Evolutionary conservation across 1,139 yeast genomes (phyloP).

Genomic region (Nakaseomyces uthaithaninus): DNA sequence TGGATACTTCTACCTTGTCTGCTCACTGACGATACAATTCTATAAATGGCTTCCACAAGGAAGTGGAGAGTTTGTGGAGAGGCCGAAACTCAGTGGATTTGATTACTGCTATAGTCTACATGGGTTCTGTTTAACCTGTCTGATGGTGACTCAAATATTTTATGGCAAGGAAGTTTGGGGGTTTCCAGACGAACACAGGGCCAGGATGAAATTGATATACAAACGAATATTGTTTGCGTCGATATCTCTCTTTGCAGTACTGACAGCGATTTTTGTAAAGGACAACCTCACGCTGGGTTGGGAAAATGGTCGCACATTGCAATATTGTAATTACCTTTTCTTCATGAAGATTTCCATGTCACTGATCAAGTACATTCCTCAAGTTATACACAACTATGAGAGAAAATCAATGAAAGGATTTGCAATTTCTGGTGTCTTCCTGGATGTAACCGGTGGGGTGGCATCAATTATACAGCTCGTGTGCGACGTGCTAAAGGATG

Average conservation of each 20-base stretch:
- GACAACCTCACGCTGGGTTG: conserved; percentile 15
- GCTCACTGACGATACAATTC: conserved; percentile 36
- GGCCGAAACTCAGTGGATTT: conserved; percentile 36
- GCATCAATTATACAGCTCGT: conserved; percentile 43
- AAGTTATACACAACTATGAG: conserved; percentile 44
- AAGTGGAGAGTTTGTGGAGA: conserved; percentile 12
- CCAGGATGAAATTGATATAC: conserved; percentile 25
- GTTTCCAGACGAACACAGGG: conserved; percentile 19
- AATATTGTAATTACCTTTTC: conserved; percentile 26
- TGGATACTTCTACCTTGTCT: conserved; percentile 38
- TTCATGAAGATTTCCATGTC: conserved; percentile 47
- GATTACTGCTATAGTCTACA: conserved; percentile 41
- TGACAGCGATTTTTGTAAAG: conserved; percentile 15
- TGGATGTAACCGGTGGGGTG: conserved; percentile 50
- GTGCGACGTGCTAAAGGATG: conserved; percentile 23
- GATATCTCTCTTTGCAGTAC: conserved; percentile 14
- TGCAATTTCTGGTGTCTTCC: conserved; percentile 42
- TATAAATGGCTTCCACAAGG: conserved; percentile 20
- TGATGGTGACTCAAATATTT: conserved; percentile 35
- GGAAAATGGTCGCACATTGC: conserved; percentile 22
- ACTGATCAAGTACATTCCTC: conserved; percentile 54
- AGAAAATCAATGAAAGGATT: conserved; percentile 53
- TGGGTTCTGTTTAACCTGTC: conserved; percentile 35
- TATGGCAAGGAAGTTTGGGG: conserved; percentile 33
- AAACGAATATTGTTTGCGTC: conserved; percentile 22